phyloP scores from a whole-genome alignment of 1,284 basidiomycete species.

The Entoloma clypeatum region DNA sequence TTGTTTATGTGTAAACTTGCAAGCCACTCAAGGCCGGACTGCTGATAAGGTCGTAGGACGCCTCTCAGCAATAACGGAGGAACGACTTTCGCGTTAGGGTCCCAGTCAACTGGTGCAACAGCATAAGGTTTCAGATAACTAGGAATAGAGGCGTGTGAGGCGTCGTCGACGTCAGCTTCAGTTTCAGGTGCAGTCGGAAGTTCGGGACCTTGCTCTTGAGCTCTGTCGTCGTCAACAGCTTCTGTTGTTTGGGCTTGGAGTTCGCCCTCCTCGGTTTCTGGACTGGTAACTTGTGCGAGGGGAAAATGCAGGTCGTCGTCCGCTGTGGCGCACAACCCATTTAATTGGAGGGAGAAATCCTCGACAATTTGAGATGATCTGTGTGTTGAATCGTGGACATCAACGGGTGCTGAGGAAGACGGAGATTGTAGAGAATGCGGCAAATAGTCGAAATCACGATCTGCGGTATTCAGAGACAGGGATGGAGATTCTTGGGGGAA shows the following conservation, averaged over 20 bases:
- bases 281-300: no score
- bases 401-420: no score
- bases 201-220: not conserved
- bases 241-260: not conserved
- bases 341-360: no score
- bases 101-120: slow-evolving; percentile 65
- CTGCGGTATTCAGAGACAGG: not conserved
- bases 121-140: slow-evolving; percentile 63
- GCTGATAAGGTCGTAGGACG: slow-evolving; percentile 89
- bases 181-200: not conserved
- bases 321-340: no score
- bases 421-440: not conserved
- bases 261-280: no score
- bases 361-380: no score
- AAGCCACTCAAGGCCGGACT: slow-evolving; percentile 93
- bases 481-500: no score
- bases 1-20: slow-evolving; percentile 84
- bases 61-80: slow-evolving; percentile 86
- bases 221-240: not conserved
- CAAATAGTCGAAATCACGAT: not conserved
- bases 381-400: not conserved
- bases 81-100: slow-evolving; percentile 54
- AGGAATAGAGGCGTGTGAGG: slow-evolving; percentile 38
- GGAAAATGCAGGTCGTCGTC: no score
- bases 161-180: slow-evolving; percentile 18